A percentile compares a stretch with the other conserved stretches of the same genome.
Conservation (phyloP, 2,329 filamentous ascomycete genomes). For the Aspergillus tubingensis region DNA sequence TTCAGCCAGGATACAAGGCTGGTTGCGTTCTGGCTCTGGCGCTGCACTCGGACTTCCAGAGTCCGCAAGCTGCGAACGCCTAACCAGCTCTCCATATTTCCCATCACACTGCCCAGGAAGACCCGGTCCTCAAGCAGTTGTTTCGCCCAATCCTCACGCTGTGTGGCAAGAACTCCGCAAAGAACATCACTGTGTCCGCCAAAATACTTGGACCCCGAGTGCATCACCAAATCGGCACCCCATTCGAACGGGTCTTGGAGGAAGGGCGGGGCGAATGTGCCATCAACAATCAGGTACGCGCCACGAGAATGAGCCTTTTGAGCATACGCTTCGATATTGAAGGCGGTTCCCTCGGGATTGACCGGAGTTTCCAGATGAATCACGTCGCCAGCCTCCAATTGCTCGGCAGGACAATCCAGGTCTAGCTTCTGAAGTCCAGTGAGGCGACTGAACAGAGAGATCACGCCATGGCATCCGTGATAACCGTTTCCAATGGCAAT, state of each 20-base stretch:
- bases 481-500: slow-evolving; percentile 85
- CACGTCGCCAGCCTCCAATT: slow-evolving; percentile 75
- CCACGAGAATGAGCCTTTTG: slow-evolving; percentile 70
- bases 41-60: slow-evolving; percentile 75
- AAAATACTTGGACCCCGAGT: slow-evolving; percentile 93
- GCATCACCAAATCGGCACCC: slow-evolving; percentile 86
- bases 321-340: slow-evolving; percentile 71
- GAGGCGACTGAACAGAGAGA: slow-evolving; percentile 71
- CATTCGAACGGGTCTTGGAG: slow-evolving; percentile 80
- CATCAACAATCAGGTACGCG: slow-evolving; percentile 79
- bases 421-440: slow-evolving; percentile 72
- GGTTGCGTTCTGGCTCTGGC: slow-evolving; percentile 72
- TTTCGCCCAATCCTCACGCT: slow-evolving; percentile 59
- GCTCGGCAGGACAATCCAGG: slow-evolving; percentile 66
- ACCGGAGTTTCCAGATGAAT: slow-evolving; percentile 91
- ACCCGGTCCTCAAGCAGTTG: slow-evolving; percentile 68
- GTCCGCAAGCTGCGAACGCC: slow-evolving; percentile 84
- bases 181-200: slow-evolving; percentile 94
- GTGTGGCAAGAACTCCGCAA: slow-evolving; percentile 76
- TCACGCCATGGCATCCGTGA: slow-evolving; percentile 89
- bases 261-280: slow-evolving; percentile 89
- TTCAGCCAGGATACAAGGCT: slow-evolving; percentile 73
- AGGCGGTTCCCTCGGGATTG: slow-evolving; percentile 84
- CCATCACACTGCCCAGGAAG: slow-evolving; percentile 81
- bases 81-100: slow-evolving; percentile 87